Conservation (phyloP, 192 early-diverging fungal genomes). For the Coemansia sp. region DNA sequence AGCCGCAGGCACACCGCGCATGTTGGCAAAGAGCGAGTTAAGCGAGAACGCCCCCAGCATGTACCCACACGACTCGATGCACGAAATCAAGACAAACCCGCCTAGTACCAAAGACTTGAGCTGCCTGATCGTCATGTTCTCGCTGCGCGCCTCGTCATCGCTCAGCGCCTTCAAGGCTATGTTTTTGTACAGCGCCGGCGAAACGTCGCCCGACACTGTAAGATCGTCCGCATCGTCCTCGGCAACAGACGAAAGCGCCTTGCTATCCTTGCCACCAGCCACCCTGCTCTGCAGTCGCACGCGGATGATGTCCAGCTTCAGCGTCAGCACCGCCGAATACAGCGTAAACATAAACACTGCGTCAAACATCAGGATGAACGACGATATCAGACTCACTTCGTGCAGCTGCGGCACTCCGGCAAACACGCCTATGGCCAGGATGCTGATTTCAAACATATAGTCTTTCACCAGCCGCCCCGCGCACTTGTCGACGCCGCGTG, state of each 20-base stretch:
- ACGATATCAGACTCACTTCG: constrained; percentile 80
- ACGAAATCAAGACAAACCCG: constrained; percentile 43
- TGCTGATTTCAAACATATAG: constrained; percentile 79
- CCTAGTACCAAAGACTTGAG: constrained; percentile 53
- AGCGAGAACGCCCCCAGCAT: constrained; percentile 49
- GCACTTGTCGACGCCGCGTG: constrained; percentile 64
- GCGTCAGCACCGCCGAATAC: constrained; percentile 79
- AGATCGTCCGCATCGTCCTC: constrained; percentile 20
- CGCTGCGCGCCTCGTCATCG: constrained; percentile 54
- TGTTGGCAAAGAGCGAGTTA: constrained; percentile 27
- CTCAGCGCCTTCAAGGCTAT: constrained; percentile 64
- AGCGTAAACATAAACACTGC: constrained; percentile 79
- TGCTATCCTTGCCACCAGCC: constrained; percentile 6
- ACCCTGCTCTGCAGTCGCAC: constrained; percentile 49
- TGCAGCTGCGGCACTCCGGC: constrained; percentile 72
- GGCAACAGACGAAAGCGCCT: not conserved
- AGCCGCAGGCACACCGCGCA: constrained; percentile 10
- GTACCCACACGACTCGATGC: constrained; percentile 48
- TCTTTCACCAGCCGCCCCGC: constrained; percentile 66
- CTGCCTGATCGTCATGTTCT: constrained; percentile 49
- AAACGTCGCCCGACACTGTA: constrained; percentile 19
- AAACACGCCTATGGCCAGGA: constrained; percentile 74
- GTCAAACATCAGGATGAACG: constrained; percentile 81
- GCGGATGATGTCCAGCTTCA: constrained; percentile 78
- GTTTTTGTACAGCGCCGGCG: constrained; percentile 59